These are phyloP conservation scores for Clarireedia homoeocarpa DNA, from an alignment of 2,329 filamentous ascomycete species.

Conservation along the genomic window DNA sequence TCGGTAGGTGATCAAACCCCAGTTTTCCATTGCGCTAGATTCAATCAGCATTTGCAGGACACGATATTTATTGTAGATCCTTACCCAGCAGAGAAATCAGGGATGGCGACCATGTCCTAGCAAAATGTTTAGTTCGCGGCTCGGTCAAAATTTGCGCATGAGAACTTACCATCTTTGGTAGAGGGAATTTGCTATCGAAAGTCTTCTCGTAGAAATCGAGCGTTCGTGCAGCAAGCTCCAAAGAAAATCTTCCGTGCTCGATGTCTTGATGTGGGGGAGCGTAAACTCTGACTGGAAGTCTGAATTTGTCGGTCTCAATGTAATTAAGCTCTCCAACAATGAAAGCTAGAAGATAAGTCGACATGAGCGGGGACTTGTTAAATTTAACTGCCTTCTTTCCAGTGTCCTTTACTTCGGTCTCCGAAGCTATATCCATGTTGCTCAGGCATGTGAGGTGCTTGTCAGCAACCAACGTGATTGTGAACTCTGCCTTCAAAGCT, in stretches of 20 bases:
- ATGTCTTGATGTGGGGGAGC: slow-evolving; percentile 85
- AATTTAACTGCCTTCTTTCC: slow-evolving; percentile 77
- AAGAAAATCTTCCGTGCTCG: slow-evolving; percentile 82
- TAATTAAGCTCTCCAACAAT: slow-evolving; percentile 91
- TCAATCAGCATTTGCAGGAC: not conserved
- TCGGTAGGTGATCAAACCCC: slow-evolving; percentile 92
- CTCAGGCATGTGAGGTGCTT: slow-evolving; percentile 85
- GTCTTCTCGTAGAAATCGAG: slow-evolving; percentile 93
- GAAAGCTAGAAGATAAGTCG: slow-evolving; percentile 90
- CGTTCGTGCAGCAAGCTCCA: slow-evolving; percentile 82
- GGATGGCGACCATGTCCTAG: slow-evolving; percentile 82
- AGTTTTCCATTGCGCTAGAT: slow-evolving; percentile 85
- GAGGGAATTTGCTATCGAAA: slow-evolving; percentile 77
- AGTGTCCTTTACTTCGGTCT: slow-evolving; percentile 62
- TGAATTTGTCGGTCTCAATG: slow-evolving; percentile 86
- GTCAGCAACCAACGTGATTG: slow-evolving; percentile 83
- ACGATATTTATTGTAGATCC: not conserved
- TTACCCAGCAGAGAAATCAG: slow-evolving; percentile 80
- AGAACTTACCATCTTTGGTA: slow-evolving; percentile 66
- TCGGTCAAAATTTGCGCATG: not conserved
- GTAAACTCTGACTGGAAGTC: slow-evolving; percentile 89
- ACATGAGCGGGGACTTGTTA: slow-evolving; percentile 89
- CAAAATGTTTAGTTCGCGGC: not conserved
- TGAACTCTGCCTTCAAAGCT: slow-evolving; percentile 86
- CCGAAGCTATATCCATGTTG: slow-evolving; percentile 89